Conservation (phyloP, 2,329 filamentous ascomycete genomes). For the Mariannaea elegans region DNA sequence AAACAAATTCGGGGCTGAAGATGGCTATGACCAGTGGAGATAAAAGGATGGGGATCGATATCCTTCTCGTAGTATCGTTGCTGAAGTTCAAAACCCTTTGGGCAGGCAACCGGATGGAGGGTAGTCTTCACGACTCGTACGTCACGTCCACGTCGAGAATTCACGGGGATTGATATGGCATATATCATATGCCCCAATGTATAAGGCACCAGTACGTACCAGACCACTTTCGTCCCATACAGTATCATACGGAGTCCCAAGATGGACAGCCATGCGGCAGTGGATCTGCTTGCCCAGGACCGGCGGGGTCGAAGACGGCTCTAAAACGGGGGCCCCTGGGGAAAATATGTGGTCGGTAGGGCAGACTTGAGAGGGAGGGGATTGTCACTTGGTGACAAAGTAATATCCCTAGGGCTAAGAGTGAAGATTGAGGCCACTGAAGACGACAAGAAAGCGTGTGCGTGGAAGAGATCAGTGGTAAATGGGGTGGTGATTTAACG, state of each 20-base stretch:
- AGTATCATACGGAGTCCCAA: constrained; percentile 25
- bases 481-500: constrained; percentile 1
- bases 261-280: constrained; percentile 33
- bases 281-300: constrained; percentile 32
- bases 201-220: constrained; percentile 31
- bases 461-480: background rate
- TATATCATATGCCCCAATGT: constrained; percentile 22
- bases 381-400: background rate
- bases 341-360: constrained; percentile 28
- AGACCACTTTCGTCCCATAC: constrained; percentile 20
- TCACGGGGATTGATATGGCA: constrained; percentile 14
- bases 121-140: constrained; percentile 6
- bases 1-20: constrained; percentile 7
- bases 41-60: background rate
- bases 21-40: constrained; percentile 5
- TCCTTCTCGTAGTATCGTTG: background rate
- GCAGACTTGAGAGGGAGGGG: constrained; percentile 25
- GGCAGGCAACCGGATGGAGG: background rate
- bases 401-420: background rate
- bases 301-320: constrained; percentile 24
- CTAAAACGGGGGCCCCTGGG: constrained; percentile 10
- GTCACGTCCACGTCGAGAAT: constrained; percentile 15
- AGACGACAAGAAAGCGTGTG: background rate
- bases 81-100: constrained; percentile 5
- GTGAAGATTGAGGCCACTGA: background rate